phyloP scores from a whole-genome alignment of 2,329 filamentous ascomycete species.

The Pleomassaria siparia region DNA sequence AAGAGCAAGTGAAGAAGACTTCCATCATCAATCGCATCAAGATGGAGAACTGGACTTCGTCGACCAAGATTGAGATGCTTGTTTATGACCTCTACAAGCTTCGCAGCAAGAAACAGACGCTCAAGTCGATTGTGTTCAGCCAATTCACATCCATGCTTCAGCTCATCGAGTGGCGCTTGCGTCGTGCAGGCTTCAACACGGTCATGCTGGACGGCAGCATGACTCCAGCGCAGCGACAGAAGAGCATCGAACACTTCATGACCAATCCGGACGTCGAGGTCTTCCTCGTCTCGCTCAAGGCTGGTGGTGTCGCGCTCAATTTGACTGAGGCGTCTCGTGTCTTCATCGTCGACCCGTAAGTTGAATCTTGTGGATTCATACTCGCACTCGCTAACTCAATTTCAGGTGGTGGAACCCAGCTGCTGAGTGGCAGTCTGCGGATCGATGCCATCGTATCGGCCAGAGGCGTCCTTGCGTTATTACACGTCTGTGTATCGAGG shows the following conservation, averaged over 20 bases:
- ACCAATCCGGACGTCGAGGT: slow-evolving; percentile 91
- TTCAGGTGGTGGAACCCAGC: slow-evolving; percentile 97
- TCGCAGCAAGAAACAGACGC: slow-evolving; percentile 85
- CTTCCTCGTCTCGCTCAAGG: slow-evolving; percentile 94
- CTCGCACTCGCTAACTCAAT: slow-evolving; percentile 24
- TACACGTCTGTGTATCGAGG: slow-evolving; percentile 92
- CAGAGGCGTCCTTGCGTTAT: slow-evolving; percentile 93
- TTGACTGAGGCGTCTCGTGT: slow-evolving; percentile 92
- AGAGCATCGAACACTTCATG: slow-evolving; percentile 96
- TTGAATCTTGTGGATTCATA: slow-evolving; percentile 28
- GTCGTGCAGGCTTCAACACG: slow-evolving; percentile 94
- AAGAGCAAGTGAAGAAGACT: slow-evolving; percentile 82
- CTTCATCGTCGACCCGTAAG: slow-evolving; percentile 93
- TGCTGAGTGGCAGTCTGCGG: slow-evolving; percentile 98
- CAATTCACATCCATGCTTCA: slow-evolving; percentile 98
- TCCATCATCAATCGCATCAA: slow-evolving; percentile 98
- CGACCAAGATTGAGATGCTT: slow-evolving; percentile 95
- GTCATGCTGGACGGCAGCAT: slow-evolving; percentile 98
- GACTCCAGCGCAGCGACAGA: slow-evolving; percentile 90
- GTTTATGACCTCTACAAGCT: slow-evolving; percentile 93
- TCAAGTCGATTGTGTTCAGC: slow-evolving; percentile 97
- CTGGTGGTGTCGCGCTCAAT: slow-evolving; percentile 92
- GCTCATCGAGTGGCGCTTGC: slow-evolving; percentile 93
- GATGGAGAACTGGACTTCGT: slow-evolving; percentile 98
- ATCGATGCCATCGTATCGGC: slow-evolving; percentile 83